These are phyloP conservation scores for Cadophora malorum DNA, from an alignment of 2,329 filamentous ascomycete species.

Conservation along the genomic window DNA sequence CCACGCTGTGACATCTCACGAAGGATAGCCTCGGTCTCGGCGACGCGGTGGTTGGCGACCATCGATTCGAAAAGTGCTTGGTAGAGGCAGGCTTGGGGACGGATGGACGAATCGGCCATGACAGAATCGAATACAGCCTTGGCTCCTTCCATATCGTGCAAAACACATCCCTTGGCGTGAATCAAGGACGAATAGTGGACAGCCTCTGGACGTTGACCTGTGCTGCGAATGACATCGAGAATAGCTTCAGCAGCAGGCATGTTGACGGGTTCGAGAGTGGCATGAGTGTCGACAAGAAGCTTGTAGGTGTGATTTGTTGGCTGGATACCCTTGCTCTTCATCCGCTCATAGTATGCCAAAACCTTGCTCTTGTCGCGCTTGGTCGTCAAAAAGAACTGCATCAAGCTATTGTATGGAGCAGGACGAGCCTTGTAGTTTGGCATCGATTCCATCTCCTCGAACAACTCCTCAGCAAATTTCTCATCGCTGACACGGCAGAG, in stretches of 20 bases:
- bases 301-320: slow-evolving; percentile 98
- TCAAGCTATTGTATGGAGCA: slow-evolving; percentile 98
- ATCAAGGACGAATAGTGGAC: slow-evolving; percentile 97
- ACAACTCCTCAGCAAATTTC: slow-evolving; percentile 96
- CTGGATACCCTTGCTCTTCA: slow-evolving; percentile 84
- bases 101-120: slow-evolving; percentile 68
- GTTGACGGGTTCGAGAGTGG: slow-evolving; percentile 89
- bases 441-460: slow-evolving; percentile 99
- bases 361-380: slow-evolving; percentile 97
- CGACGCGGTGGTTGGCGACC: slow-evolving; percentile 90
- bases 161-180: slow-evolving; percentile 91
- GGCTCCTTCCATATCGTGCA: slow-evolving; percentile 88
- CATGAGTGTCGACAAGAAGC: slow-evolving; percentile 92
- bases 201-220: slow-evolving; percentile 81
- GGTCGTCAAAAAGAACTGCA: slow-evolving; percentile 98
- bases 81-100: slow-evolving; percentile 84
- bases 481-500: slow-evolving; percentile 97
- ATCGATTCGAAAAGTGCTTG: slow-evolving; percentile 97
- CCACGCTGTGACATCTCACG: slow-evolving; percentile 74
- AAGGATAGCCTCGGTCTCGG: slow-evolving; percentile 76
- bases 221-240: slow-evolving; percentile 75
- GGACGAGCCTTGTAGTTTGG: slow-evolving; percentile 98
- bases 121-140: slow-evolving; percentile 83
- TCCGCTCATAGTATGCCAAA: slow-evolving; percentile 91
- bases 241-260: slow-evolving; percentile 88